phyloP scores from a whole-genome alignment of 1,139 yeast genomes.

The Citeromyces hawaiiensis region DNA sequence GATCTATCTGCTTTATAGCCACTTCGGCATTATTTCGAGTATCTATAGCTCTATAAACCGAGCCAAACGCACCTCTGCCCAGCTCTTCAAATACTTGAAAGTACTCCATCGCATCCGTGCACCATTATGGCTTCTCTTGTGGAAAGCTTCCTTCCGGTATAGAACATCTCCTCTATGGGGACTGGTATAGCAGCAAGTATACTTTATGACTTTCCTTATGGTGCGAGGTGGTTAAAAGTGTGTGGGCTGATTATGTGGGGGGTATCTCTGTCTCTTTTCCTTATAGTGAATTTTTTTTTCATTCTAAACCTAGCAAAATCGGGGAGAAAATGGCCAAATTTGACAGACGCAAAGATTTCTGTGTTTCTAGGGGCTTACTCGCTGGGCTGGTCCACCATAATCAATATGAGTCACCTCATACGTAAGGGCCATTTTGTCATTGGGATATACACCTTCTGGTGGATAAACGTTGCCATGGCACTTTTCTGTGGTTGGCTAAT shows the following conservation, averaged over 20 bases:
- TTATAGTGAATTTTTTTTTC: slow-evolving; percentile 26
- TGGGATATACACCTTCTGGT: slow-evolving; percentile 49
- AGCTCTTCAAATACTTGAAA: slow-evolving; percentile 61
- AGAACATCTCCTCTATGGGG: slow-evolving; percentile 42
- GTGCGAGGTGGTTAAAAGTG: slow-evolving; percentile 42
- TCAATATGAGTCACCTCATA: slow-evolving; percentile 33
- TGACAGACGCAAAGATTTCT: slow-evolving; percentile 29
- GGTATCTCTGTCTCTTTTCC: slow-evolving; percentile 13
- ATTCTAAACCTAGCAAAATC: slow-evolving; percentile 17
- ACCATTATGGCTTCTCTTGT: not conserved
- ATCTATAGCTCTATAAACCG: slow-evolving; percentile 65
- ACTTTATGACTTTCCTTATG: slow-evolving; percentile 50
- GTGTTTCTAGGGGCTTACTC: slow-evolving; percentile 65
- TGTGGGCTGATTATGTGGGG: slow-evolving; percentile 43
- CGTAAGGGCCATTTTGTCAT: slow-evolving; percentile 22
- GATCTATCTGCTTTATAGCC: slow-evolving; percentile 63
- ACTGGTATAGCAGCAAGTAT: slow-evolving; percentile 23
- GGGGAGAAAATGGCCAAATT: slow-evolving; percentile 20
- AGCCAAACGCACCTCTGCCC: slow-evolving; percentile 85
- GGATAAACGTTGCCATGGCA: slow-evolving; percentile 43
- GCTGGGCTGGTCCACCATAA: slow-evolving; percentile 66
- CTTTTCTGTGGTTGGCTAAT: slow-evolving; percentile 43
- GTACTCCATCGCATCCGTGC: slow-evolving; percentile 21
- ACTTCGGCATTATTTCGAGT: slow-evolving; percentile 35
- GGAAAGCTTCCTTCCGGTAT: slow-evolving; percentile 18